These are phyloP conservation scores for Rhynchosporium secalis DNA, from an alignment of 2,329 filamentous ascomycete genomes.

Conservation along the genomic window DNA sequence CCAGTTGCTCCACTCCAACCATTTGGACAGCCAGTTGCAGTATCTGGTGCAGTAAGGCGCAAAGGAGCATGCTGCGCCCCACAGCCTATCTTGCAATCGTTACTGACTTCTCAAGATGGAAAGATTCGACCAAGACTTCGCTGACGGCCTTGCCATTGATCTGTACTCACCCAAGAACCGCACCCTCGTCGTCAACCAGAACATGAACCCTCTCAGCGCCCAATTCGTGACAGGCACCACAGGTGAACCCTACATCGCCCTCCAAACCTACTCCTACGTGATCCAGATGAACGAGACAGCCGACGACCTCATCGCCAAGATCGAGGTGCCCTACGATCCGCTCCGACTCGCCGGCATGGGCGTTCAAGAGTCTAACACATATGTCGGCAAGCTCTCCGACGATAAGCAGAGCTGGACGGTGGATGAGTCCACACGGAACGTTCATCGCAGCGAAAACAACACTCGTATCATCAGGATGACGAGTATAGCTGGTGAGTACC, in stretches of 20 bases:
- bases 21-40: no score
- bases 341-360: constrained; percentile 24
- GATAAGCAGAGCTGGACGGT: constrained; percentile 42
- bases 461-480: constrained; percentile 41
- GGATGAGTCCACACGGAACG: constrained; percentile 36
- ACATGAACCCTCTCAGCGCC: constrained; percentile 35
- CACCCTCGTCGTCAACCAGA: constrained; percentile 39
- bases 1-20: no score
- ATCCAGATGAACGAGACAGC: constrained; percentile 40
- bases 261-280: constrained; percentile 40
- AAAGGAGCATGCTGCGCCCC: no score
- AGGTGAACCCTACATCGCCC: constrained; percentile 37
- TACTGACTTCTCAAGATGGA: no score
- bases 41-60: no score
- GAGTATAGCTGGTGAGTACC: constrained; percentile 38
- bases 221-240: constrained; percentile 38
- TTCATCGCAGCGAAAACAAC: constrained; percentile 38
- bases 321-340: constrained; percentile 39
- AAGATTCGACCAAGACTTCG: constrained; percentile 39
- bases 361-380: constrained; percentile 27
- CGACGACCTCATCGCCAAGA: constrained; percentile 40
- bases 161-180: constrained; percentile 40
- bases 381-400: constrained; percentile 24
- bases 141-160: constrained; percentile 40
- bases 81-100: no score